These are phyloP conservation scores for Volvariella volvacea DNA, from an alignment of 1,284 basidiomycete species.

Conservation along the genomic window DNA sequence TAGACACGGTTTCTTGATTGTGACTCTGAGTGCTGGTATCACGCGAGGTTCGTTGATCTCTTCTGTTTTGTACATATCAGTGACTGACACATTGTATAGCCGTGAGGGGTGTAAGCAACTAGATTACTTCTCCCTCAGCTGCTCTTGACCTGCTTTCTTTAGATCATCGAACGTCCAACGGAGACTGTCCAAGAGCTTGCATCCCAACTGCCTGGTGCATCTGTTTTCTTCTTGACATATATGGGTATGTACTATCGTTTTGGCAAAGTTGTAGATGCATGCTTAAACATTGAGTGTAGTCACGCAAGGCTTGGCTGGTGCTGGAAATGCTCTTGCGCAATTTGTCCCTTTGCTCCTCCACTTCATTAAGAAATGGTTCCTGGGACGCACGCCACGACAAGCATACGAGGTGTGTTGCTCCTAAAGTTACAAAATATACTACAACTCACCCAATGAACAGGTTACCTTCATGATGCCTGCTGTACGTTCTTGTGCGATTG, in stretches of 20 bases:
- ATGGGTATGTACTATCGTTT: slow-evolving; percentile 32
- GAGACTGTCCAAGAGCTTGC: slow-evolving; percentile 47
- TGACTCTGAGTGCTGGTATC: slow-evolving; percentile 62
- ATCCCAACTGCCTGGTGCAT: slow-evolving; percentile 59
- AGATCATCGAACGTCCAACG: slow-evolving; percentile 47
- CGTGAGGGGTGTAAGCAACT: no score
- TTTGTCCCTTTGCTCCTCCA: slow-evolving; percentile 56
- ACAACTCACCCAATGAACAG: slow-evolving; percentile 8
- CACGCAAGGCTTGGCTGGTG: slow-evolving; percentile 48
- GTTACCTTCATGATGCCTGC: slow-evolving; percentile 37
- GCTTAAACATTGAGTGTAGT: slow-evolving; percentile 20
- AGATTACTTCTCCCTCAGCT: no score
- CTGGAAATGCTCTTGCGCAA: slow-evolving; percentile 56
- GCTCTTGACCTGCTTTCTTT: slow-evolving; percentile 1
- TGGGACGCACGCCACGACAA: slow-evolving; percentile 48
- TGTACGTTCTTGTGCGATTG: slow-evolving; percentile 14
- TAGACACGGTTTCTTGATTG: slow-evolving; percentile 60
- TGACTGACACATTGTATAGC: no score
- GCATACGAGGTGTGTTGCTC: slow-evolving; percentile 27
- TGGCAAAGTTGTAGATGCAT: neutral
- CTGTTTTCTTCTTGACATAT: slow-evolving; percentile 78
- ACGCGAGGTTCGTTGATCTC: slow-evolving; percentile 27
- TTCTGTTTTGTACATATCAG: slow-evolving; percentile 11
- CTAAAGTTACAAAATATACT: neutral
- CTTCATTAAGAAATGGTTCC: slow-evolving; percentile 55